Conservation (phyloP, 139 green algal species). For the Ettlia oleoabundans region DNA sequence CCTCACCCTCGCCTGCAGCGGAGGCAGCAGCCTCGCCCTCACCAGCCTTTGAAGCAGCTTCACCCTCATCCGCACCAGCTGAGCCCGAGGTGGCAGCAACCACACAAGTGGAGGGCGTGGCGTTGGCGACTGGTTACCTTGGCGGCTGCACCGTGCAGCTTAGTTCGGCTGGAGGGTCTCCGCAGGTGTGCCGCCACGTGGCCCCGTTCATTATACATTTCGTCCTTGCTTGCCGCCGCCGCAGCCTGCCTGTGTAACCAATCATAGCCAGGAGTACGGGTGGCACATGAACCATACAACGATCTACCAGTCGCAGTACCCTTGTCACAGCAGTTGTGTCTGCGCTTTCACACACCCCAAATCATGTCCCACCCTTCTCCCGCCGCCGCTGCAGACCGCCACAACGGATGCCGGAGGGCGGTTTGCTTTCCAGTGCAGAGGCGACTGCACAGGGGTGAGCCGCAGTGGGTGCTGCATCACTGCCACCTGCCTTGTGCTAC, state of each 20-base stretch:
- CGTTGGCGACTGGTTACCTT: background rate
- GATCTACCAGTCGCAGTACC: too few relatives aligned
- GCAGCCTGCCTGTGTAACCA: background rate
- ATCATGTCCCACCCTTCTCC: too few relatives aligned
- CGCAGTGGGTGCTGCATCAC: too few relatives aligned
- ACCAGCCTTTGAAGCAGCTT: background rate
- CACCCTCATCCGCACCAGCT: background rate
- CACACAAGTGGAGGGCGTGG: background rate
- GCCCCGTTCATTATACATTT: background rate
- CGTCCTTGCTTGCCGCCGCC: background rate
- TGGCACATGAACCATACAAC: too few relatives aligned
- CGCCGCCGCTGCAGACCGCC: background rate
- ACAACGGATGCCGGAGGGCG: conserved; percentile 18
- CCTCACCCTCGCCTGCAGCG: background rate
- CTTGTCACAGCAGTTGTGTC: too few relatives aligned
- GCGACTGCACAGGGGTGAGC: conserved; percentile 10
- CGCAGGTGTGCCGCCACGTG: background rate
- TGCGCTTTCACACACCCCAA: too few relatives aligned
- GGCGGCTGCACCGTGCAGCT: conserved; percentile 23
- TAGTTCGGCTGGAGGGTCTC: background rate
- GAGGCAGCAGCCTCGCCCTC: background rate
- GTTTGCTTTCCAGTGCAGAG: conserved; percentile 20
- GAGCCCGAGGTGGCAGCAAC: background rate
- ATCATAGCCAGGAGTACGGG: too few relatives aligned
- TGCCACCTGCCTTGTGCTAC: too few relatives aligned